Percentiles rank a stretch among this genome's conserved stretches.
phyloP scores from a whole-genome alignment of 139 green algal species.

The Astrephomene gubernaculifera region DNA sequence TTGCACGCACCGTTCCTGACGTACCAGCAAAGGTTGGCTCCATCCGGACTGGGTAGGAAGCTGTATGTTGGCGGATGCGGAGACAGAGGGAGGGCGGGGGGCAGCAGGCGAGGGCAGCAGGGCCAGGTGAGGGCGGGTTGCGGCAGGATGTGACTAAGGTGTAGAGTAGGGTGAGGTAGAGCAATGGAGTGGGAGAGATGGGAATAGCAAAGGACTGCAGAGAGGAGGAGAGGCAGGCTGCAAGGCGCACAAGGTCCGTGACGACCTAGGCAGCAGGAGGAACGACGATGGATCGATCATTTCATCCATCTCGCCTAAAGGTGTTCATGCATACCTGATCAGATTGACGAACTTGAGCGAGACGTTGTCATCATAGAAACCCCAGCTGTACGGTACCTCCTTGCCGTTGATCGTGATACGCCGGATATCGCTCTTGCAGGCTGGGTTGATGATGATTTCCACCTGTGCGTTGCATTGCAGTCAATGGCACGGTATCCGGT shows the following conservation, averaged over 20 bases:
- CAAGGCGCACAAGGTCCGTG: background rate
- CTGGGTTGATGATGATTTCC: background rate
- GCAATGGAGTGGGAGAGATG: background rate
- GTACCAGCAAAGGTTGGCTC: background rate
- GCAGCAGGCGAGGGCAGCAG: too few relatives aligned
- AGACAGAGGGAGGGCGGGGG: too few relatives aligned
- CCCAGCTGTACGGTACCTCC: background rate
- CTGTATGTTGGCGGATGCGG: background rate
- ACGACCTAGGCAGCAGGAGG: background rate
- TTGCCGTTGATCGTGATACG: constrained; percentile 5
- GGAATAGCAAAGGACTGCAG: background rate
- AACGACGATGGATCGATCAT: background rate
- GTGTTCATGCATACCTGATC: background rate
- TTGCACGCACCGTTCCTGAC: background rate
- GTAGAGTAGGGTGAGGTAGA: too few relatives aligned
- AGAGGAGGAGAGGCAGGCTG: background rate
- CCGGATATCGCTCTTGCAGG: background rate
- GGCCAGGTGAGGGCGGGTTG: too few relatives aligned
- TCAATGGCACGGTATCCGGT: background rate
- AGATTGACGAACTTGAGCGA: constrained; percentile 14
- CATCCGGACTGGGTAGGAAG: background rate
- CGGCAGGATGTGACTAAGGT: too few relatives aligned
- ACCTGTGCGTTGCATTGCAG: background rate
- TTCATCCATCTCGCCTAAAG: too few relatives aligned
- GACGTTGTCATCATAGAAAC: background rate